A percentile compares a stretch with the other conserved stretches of the same genome.
phyloP scores from a whole-genome alignment of 352 stramenopile species.

The Thraustochytrium striatum region DNA sequence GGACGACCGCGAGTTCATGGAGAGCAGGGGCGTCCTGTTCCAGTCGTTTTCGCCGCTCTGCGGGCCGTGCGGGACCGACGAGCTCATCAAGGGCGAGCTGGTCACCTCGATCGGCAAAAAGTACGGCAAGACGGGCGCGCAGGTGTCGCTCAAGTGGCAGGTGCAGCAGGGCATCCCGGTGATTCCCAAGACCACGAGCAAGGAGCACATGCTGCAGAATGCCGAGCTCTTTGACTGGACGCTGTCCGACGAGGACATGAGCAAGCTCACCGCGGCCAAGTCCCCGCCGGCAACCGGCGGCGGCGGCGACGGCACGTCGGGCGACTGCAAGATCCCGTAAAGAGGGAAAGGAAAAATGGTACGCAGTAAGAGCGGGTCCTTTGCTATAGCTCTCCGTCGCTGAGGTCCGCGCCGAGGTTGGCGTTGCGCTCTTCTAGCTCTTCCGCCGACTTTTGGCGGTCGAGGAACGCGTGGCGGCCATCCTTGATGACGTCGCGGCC shows the following conservation, averaged over 20 bases:
- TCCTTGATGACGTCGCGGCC: conserved; percentile 22
- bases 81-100: conserved; percentile 54
- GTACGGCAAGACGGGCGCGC: conserved; percentile 52
- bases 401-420: too few species aligned
- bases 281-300: conserved; percentile 53
- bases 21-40: conserved; percentile 55
- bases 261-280: conserved; percentile 44
- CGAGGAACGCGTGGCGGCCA: conserved; percentile 14
- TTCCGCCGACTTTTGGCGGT: too few species aligned
- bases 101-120: conserved; percentile 49
- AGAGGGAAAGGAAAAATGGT: too few species aligned
- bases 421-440: too few species aligned
- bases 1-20: conserved; percentile 56
- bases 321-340: conserved; percentile 34
- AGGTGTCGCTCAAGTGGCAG: conserved; percentile 59
- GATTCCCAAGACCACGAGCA: conserved; percentile 58
- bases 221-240: conserved; percentile 58
- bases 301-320: conserved; percentile 51
- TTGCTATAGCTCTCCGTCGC: too few species aligned
- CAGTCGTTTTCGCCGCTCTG: conserved; percentile 60
- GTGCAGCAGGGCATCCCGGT: conserved; percentile 59
- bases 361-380: too few species aligned
- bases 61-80: conserved; percentile 56
- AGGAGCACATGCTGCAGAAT: conserved; percentile 56
- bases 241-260: conserved; percentile 56